These are phyloP conservation scores for Biscutella laevigata DNA, from an alignment of 441 rosid genomes.

Conservation along the genomic window DNA sequence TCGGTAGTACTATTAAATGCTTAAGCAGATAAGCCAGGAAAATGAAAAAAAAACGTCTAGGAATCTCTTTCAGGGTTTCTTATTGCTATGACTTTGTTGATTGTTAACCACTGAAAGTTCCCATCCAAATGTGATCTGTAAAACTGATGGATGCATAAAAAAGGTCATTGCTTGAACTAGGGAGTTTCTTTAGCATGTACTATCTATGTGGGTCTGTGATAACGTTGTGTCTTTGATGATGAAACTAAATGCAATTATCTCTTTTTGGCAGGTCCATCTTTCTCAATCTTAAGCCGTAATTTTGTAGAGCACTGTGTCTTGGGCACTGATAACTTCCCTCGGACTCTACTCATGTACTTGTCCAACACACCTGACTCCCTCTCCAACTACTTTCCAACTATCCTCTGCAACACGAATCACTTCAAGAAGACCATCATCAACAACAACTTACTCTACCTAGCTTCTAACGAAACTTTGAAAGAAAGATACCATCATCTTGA, in stretches of 20 bases:
- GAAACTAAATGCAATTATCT: constrained; percentile 11
- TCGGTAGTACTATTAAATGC: neutral
- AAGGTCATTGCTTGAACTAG: neutral
- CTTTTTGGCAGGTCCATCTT: constrained; percentile 59
- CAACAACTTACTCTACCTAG: constrained; percentile 50
- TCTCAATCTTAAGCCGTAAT: constrained; percentile 58
- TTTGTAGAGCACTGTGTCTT: constrained; percentile 71
- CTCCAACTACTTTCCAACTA: constrained; percentile 68
- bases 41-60: neutral
- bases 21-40: neutral
- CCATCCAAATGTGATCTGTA: neutral
- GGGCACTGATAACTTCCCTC: constrained; percentile 86
- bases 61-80: neutral
- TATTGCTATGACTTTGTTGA: neutral
- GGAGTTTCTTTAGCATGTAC: neutral
- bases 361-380: constrained; percentile 69
- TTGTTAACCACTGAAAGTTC: neutral
- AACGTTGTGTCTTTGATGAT: neutral
- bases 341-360: constrained; percentile 83
- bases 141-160: constrained; percentile 3
- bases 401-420: constrained; percentile 62
- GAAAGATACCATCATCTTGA: constrained; percentile 33
- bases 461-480: constrained; percentile 35
- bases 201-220: neutral
- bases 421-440: constrained; percentile 61